phyloP scores from a whole-genome alignment of 2,329 filamentous ascomycete genomes.

The Cercospora beticola region DNA sequence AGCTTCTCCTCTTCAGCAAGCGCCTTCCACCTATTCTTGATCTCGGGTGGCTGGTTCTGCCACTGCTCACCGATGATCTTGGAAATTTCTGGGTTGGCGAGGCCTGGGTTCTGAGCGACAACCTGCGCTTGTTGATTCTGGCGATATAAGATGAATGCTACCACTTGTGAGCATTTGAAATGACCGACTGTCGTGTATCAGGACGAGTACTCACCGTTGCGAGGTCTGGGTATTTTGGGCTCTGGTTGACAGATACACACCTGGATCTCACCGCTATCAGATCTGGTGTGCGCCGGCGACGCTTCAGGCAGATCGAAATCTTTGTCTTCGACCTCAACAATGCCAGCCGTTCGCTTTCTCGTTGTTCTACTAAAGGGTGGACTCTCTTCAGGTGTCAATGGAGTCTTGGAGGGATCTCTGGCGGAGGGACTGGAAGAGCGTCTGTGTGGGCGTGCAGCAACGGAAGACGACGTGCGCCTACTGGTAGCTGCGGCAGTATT shows the following conservation, averaged over 20 bases:
- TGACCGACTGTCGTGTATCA: background rate
- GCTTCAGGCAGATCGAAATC: slow-evolving; percentile 27
- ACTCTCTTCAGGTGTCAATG: slow-evolving; percentile 40
- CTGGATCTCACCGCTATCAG: slow-evolving; percentile 47
- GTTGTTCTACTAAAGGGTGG: slow-evolving; percentile 35
- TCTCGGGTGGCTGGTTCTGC: slow-evolving; percentile 70
- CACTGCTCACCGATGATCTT: slow-evolving; percentile 96
- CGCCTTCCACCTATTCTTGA: slow-evolving; percentile 82
- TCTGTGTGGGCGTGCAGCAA: slow-evolving; percentile 33
- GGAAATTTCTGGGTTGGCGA: slow-evolving; percentile 93
- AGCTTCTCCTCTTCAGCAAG: slow-evolving; percentile 92
- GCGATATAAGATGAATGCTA: slow-evolving; percentile 96
- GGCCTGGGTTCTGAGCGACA: slow-evolving; percentile 76
- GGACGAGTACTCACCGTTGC: slow-evolving; percentile 60
- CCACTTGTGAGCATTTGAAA: slow-evolving; percentile 33
- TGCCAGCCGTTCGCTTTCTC: slow-evolving; percentile 37
- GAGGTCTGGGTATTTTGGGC: slow-evolving; percentile 68
- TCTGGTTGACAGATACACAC: slow-evolving; percentile 70
- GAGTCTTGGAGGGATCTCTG: slow-evolving; percentile 31
- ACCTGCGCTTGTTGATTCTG: slow-evolving; percentile 86
- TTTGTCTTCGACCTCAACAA: slow-evolving; percentile 37
- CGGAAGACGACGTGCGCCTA: slow-evolving; percentile 34
- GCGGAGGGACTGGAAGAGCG: slow-evolving; percentile 33
- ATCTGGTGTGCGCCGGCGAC: slow-evolving; percentile 33
- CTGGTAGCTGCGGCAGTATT: slow-evolving; percentile 26